Percentiles rank a stretch among this genome's conserved stretches.
Evolutionary conservation across 495 filamentous ascomycete genomes (phyloP).

Genomic region (Aspergillus bertholletiae): DNA sequence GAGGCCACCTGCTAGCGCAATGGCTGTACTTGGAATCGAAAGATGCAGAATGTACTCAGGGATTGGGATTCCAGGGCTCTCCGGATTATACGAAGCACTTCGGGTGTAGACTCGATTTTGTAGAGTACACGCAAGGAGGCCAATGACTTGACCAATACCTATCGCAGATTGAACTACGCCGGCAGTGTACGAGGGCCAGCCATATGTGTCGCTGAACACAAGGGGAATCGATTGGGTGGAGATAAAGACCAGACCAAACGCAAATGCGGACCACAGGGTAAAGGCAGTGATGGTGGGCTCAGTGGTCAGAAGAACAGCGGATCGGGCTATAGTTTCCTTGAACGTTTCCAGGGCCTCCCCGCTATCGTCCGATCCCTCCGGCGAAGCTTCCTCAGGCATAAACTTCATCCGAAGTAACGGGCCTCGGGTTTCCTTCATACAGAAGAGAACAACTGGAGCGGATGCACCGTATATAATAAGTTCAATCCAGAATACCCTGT

Average conservation of each 20-base stretch:
- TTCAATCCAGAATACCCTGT: slow-evolving; percentile 16
- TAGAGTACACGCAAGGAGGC: not conserved
- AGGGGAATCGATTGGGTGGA: slow-evolving; percentile 13
- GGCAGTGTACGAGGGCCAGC: slow-evolving; percentile 2
- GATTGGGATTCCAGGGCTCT: slow-evolving; percentile 7
- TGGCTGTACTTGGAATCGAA: slow-evolving; percentile 9
- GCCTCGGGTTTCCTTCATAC: slow-evolving; percentile 9
- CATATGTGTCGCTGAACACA: slow-evolving; percentile 4
- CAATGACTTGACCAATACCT: slow-evolving; percentile 11
- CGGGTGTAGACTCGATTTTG: slow-evolving; percentile 8
- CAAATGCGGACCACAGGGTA: slow-evolving; percentile 11
- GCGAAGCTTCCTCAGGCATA: not conserved
- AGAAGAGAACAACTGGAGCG: slow-evolving; percentile 2
- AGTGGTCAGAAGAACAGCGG: slow-evolving; percentile 7
- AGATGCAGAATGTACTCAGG: slow-evolving; percentile 17
- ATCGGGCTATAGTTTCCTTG: slow-evolving; percentile 9
- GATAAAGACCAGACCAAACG: slow-evolving; percentile 12
- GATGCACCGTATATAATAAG: slow-evolving; percentile 6
- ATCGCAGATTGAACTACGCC: slow-evolving; percentile 8
- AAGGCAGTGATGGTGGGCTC: slow-evolving; percentile 11
- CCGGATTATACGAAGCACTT: slow-evolving; percentile 7
- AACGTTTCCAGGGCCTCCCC: not conserved
- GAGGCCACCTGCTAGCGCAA: slow-evolving; percentile 14
- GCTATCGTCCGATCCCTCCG: not conserved
- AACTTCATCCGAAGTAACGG: not conserved